phyloP scores from a whole-genome alignment of 2,329 filamentous ascomycete genomes.

The Aspergillus tamarii region DNA sequence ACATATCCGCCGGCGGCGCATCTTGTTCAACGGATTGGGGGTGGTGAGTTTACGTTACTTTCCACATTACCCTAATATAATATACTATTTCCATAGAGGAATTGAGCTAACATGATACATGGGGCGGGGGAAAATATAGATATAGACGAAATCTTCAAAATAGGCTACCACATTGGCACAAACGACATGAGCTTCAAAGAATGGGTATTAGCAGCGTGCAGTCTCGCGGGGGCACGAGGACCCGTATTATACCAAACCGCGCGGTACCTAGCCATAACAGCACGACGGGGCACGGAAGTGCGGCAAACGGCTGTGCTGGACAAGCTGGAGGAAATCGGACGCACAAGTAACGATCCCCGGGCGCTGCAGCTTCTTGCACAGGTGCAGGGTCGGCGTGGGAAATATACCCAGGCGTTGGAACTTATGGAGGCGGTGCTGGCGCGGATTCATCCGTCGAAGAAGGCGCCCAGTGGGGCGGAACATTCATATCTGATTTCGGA shows the following conservation, averaged over 20 bases:
- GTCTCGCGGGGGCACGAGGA: slow-evolving; percentile 25
- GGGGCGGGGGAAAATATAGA: slow-evolving; percentile 14
- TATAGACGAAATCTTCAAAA: slow-evolving; percentile 29
- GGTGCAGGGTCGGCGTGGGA: slow-evolving; percentile 26
- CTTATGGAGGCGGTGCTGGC: slow-evolving; percentile 32
- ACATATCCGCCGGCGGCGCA: slow-evolving; percentile 12
- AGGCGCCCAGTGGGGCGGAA: neutral
- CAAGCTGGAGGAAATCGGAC: slow-evolving; percentile 28
- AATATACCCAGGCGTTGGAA: slow-evolving; percentile 24
- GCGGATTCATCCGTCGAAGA: slow-evolving; percentile 22
- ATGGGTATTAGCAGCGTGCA: slow-evolving; percentile 28
- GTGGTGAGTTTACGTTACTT: neutral
- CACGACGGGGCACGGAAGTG: neutral
- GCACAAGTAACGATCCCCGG: slow-evolving; percentile 27
- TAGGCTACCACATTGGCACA: slow-evolving; percentile 21
- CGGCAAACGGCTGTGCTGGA: slow-evolving; percentile 13
- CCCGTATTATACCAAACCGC: slow-evolving; percentile 22
- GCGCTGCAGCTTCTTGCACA: slow-evolving; percentile 35
- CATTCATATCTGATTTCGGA: neutral
- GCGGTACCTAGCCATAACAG: slow-evolving; percentile 7
- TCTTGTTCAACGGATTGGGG: neutral
- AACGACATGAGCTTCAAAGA: slow-evolving; percentile 10
- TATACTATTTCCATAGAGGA: no score
- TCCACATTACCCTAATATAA: no score
- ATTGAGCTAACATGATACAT: neutral